A percentile compares a stretch with the other conserved stretches of the same genome.
These are phyloP conservation scores for Alternaria infectoria DNA, from an alignment of 2,329 filamentous ascomycete genomes.

Conservation along the genomic window DNA sequence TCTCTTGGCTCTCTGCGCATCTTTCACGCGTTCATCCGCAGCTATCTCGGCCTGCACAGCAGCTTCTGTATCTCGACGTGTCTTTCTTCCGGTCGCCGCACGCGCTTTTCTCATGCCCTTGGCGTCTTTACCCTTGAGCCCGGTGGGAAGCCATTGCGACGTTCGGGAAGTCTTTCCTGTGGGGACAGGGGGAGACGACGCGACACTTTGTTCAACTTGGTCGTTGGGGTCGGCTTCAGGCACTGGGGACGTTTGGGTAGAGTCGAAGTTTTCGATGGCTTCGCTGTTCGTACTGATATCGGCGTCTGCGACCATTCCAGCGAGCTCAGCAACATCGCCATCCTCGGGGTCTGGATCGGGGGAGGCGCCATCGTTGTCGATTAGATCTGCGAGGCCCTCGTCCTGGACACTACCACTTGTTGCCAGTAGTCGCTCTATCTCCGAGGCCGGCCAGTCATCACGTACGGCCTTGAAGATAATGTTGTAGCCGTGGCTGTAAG, in stretches of 20 bases:
- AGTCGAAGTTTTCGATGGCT: neutral
- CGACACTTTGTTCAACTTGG: neutral
- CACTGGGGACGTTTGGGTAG: neutral
- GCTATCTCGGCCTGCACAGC: neutral
- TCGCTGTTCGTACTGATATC: neutral
- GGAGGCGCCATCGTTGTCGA: neutral
- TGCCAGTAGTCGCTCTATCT: neutral
- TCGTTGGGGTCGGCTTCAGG: neutral
- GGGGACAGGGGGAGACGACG: neutral
- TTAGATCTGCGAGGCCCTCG: neutral
- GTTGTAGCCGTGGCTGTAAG: neutral
- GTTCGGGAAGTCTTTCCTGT: neutral
- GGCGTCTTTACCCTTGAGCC: neutral
- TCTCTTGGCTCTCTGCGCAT: neutral
- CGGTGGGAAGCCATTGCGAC: neutral
- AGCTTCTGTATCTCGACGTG: neutral
- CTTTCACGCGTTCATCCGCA: neutral
- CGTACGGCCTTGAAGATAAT: neutral
- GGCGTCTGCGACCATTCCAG: neutral
- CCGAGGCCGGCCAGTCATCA: neutral
- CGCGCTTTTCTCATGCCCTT: neutral
- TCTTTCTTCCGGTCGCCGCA: neutral
- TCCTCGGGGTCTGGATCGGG: neutral
- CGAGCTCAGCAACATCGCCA: neutral
- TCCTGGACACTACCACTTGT: neutral